Percentiles rank a stretch among this genome's conserved stretches.
phyloP scores from a whole-genome alignment of 2,329 filamentous ascomycete genomes.

The Boeremia exigua region DNA sequence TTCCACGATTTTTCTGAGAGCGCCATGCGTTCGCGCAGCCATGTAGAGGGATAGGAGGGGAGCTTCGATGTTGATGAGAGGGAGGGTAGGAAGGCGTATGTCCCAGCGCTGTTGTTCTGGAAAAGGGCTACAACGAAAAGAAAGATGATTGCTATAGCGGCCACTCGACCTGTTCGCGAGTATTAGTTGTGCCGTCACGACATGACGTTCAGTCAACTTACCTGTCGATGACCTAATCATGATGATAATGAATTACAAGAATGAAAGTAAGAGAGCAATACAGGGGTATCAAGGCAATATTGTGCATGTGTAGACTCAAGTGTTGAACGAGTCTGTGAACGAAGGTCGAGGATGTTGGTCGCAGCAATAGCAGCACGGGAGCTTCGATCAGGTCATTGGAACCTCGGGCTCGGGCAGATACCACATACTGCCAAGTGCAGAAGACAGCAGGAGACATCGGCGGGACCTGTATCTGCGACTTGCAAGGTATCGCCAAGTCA shows the following conservation, averaged over 20 bases:
- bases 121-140: constrained; percentile 35
- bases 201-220: not conserved
- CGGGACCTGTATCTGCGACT: constrained; percentile 9
- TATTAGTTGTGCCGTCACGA: constrained; percentile 12
- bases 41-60: constrained; percentile 28
- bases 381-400: constrained; percentile 9
- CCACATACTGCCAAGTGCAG: constrained; percentile 16
- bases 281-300: not conserved
- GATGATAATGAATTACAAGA: not conserved
- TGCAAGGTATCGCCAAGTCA: constrained; percentile 16
- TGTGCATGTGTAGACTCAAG: constrained; percentile 3
- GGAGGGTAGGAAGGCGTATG: constrained; percentile 33
- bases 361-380: not conserved
- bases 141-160: constrained; percentile 30
- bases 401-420: constrained; percentile 9
- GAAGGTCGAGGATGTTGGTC: constrained; percentile 5
- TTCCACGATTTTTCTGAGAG: constrained; percentile 41
- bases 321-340: constrained; percentile 15
- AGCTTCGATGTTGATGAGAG: constrained; percentile 21
- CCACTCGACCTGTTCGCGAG: constrained; percentile 23
- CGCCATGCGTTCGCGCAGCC: constrained; percentile 36
- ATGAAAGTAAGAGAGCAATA: not conserved
- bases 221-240: constrained; percentile 34
- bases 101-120: constrained; percentile 32
- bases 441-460: constrained; percentile 10